Base-by-base conservation (phyloP, 164 flowering plant genomes). In the Umbilicus rupestris region DNA sequence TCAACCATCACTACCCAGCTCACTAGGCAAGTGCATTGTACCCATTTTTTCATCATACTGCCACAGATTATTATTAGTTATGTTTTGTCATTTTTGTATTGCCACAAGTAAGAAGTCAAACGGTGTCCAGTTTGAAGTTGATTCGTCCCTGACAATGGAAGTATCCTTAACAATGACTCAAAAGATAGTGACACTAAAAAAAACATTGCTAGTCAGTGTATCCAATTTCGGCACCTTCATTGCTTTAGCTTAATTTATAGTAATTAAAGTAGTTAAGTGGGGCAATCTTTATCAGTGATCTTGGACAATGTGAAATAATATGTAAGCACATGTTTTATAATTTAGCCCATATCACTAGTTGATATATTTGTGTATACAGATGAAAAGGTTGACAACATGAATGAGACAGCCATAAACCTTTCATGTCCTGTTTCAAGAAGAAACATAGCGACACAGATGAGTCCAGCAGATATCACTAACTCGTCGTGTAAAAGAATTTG, bases 381-480 rank as follows among this genome's bases (percentile, higher is more conserved):
- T 73, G 80, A 70, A 20, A 77, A 80, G 33, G 62, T 29, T 57
- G 79, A 73, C 22, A 73, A 70, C 33, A 29, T 20, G 4, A 70
- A 68, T 59, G 78, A 73, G 24, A 71, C 63, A 20, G 80, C 75
- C 55, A 66, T 28, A 3, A 26, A 16, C 29, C 72, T 63, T 1
- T 55, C 75, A 19, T 41, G 70, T 3, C 69, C 41, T 33, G 78
- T 80, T 44, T 82, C 82, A 41, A 44, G 76, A 47, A 68, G 86
- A 35, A 86, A 86, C 70, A 78, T 79, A 79, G 87, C 83, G 14
- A 86, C 90, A 3, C 86, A 86, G 68, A 86, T 86, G 85, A 84
- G 85, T 67, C 80, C 85, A 10, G 74, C 62, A 24, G 74, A 66
- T 5, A 71, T 81, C 73, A 47, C 57, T 1, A 16, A 42, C 62